phyloP scores from a whole-genome alignment of 1,284 basidiomycete genomes.

The Cryptococcus sp. region DNA sequence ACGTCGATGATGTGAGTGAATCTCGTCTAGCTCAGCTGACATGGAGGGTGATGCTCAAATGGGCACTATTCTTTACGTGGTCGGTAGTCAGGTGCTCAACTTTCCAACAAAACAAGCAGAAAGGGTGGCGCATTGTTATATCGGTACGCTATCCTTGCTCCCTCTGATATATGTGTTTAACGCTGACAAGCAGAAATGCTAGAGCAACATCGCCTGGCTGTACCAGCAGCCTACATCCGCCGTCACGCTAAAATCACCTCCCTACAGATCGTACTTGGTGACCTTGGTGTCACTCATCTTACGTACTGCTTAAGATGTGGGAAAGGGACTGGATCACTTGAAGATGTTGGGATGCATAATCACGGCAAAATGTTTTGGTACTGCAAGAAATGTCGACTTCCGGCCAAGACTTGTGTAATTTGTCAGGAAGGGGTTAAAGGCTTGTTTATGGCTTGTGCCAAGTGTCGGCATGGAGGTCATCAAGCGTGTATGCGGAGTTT shows the following conservation, averaged over 20 bases:
- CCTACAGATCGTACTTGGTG: slow-evolving; percentile 22
- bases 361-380: slow-evolving; percentile 36
- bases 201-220: slow-evolving; percentile 23
- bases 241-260: slow-evolving; percentile 21
- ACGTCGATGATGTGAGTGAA: slow-evolving; percentile 38
- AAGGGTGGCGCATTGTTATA: slow-evolving; percentile 32
- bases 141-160: slow-evolving; percentile 29
- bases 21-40: neutral
- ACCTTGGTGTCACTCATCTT: slow-evolving; percentile 38
- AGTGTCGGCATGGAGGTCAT: slow-evolving; percentile 43
- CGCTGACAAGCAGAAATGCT: slow-evolving; percentile 33
- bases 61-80: slow-evolving; percentile 27
- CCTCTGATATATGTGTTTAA: too few species aligned
- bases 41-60: slow-evolving; percentile 40
- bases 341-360: slow-evolving; percentile 30
- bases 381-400: slow-evolving; percentile 32
- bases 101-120: slow-evolving; percentile 32
- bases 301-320: slow-evolving; percentile 32
- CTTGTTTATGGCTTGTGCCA: slow-evolving; percentile 36
- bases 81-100: slow-evolving; percentile 20
- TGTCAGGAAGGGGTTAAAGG: slow-evolving; percentile 36
- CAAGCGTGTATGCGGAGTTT: slow-evolving; percentile 36
- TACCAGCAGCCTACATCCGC: slow-evolving; percentile 34
- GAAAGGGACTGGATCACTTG: slow-evolving; percentile 37
- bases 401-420: slow-evolving; percentile 31